These are phyloP conservation scores for Dovyalis caffra DNA, from an alignment of 345 rosid species.

Conservation along the genomic window DNA sequence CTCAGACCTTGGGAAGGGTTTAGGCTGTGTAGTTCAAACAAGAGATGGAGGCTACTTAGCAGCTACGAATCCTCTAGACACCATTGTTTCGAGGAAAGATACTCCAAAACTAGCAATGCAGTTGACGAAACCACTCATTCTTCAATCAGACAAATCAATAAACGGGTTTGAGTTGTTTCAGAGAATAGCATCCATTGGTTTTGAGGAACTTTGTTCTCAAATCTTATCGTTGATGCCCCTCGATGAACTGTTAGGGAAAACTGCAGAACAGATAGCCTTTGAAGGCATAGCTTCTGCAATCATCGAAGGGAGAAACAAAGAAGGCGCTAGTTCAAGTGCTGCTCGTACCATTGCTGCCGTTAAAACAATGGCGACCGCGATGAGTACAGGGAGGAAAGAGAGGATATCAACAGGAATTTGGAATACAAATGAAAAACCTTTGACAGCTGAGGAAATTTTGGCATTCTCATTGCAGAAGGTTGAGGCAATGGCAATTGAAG, in stretches of 20 bases:
- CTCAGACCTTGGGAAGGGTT: conserved; percentile 83
- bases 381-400: conserved; percentile 71
- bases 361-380: conserved; percentile 68
- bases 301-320: conserved; percentile 90
- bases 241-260: conserved; percentile 83
- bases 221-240: conserved; percentile 61
- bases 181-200: conserved; percentile 56
- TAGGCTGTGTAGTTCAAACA: conserved; percentile 87
- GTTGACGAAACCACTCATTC: conserved; percentile 72
- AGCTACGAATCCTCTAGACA: conserved; percentile 78
- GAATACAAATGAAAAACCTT: conserved; percentile 61
- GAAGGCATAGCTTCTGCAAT: conserved; percentile 95
- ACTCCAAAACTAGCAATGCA: conserved; percentile 91
- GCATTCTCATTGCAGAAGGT: conserved; percentile 75
- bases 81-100: conserved; percentile 59
- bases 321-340: conserved; percentile 84
- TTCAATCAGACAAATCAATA: conserved; percentile 29
- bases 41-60: conserved; percentile 88
- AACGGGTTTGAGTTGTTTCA: conserved; percentile 79
- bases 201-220: conserved; percentile 60
- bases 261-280: conserved; percentile 94
- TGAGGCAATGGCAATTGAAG: conserved; percentile 77
- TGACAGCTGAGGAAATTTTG: conserved; percentile 67
- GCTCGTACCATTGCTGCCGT: conserved; percentile 77
- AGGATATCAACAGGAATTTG: conserved; percentile 83